These are phyloP conservation scores for Fusarium odoratissimum DNA, from an alignment of 2,329 filamentous ascomycete species.

Conservation along the genomic window DNA sequence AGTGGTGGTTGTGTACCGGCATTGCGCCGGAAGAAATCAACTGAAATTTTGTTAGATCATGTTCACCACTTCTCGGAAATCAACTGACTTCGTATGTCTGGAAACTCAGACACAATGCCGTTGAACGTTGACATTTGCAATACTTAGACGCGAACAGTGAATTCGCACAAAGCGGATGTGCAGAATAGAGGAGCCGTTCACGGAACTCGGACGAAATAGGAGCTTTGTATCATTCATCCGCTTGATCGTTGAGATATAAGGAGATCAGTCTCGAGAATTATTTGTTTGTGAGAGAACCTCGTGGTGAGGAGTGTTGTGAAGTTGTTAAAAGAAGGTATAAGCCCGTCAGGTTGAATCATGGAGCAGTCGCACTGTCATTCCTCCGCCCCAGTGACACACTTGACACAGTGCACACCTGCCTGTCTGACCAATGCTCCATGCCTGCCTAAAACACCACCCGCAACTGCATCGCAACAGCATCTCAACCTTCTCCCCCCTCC, in stretches of 20 bases:
- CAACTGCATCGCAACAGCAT: not conserved
- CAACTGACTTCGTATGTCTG: constrained; percentile 73
- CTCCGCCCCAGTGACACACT: not conserved
- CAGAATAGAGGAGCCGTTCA: not conserved
- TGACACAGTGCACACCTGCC: not conserved
- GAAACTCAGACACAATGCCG: constrained; percentile 80
- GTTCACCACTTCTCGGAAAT: not conserved
- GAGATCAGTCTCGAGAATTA: constrained; percentile 30
- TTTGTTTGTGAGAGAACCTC: not conserved
- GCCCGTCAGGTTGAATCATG: not conserved
- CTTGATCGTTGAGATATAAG: constrained; percentile 22
- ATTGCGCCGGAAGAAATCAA: constrained; percentile 82
- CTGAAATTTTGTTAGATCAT: constrained; percentile 52
- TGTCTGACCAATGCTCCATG: not conserved
- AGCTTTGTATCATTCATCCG: too few relatives aligned
- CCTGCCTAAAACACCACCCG: not conserved
- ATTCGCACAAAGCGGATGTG: not conserved
- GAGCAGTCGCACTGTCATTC: not conserved
- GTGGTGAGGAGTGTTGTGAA: not conserved
- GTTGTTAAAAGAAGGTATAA: not conserved
- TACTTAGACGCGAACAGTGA: not conserved
- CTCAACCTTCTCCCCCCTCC: not conserved
- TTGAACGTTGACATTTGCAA: constrained; percentile 79
- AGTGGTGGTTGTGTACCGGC: constrained; percentile 69
- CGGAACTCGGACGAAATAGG: not conserved